phyloP scores from a whole-genome alignment of 257 asterid species.

The Ocimum tenuiflorum region DNA sequence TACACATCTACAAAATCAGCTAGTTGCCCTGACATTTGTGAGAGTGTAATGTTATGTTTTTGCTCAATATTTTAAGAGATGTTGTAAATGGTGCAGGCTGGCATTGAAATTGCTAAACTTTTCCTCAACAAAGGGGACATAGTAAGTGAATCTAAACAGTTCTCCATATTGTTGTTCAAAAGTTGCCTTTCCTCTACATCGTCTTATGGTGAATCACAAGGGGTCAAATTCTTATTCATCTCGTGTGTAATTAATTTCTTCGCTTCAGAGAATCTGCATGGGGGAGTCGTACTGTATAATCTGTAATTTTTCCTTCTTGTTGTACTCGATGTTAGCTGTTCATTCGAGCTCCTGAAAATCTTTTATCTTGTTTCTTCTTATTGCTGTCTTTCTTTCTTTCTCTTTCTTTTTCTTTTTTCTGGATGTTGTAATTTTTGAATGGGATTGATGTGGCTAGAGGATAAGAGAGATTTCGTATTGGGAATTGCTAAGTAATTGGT shows the following conservation, averaged over 20 bases:
- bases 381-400: neutral
- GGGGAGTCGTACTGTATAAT: neutral
- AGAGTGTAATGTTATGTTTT: neutral
- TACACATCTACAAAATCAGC: neutral
- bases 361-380: neutral
- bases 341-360: neutral
- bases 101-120: constrained; percentile 92
- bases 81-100: constrained; percentile 61
- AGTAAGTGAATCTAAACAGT: constrained; percentile 39
- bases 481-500: neutral
- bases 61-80: constrained; percentile 14
- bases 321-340: neutral
- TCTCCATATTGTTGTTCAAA: constrained; percentile 3
- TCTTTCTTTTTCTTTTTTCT: neutral
- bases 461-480: neutral
- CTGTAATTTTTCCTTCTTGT: neutral
- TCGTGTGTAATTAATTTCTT: neutral
- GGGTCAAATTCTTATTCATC: neutral
- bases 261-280: neutral
- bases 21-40: neutral
- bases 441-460: neutral
- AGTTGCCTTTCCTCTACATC: neutral
- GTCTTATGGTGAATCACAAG: constrained; percentile 1
- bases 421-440: neutral
- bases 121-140: constrained; percentile 83